Conservation (phyloP, 371 early-diverging fungal species). For the Encephalitozoon cuniculi region DNA sequence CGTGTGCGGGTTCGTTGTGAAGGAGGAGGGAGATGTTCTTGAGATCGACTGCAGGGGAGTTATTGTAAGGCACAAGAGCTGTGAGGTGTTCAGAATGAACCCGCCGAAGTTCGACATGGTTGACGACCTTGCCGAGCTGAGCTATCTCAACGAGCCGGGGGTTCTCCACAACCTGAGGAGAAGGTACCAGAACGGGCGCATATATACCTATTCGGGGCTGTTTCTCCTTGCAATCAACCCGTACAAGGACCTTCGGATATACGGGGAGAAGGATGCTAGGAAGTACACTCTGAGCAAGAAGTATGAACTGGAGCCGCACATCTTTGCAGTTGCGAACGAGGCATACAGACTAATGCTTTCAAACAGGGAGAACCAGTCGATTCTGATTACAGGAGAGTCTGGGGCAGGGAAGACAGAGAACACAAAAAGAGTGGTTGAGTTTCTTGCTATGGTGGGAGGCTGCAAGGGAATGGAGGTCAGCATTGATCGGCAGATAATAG, state of each 20-base stretch:
- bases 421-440: conserved; percentile 97
- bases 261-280: conserved; percentile 63
- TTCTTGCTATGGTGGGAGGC: conserved; percentile 77
- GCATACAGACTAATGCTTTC: conserved; percentile 87
- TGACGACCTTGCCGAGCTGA: conserved; percentile 93
- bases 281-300: conserved; percentile 66
- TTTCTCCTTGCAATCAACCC: conserved; percentile 98
- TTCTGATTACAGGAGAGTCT: conserved; percentile 97
- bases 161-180: conserved; percentile 84
- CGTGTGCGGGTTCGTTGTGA: conserved; percentile 70
- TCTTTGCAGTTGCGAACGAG: conserved; percentile 82
- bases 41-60: conserved; percentile 67
- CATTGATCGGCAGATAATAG: conserved; percentile 81
- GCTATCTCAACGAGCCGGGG: conserved; percentile 90
- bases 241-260: conserved; percentile 81
- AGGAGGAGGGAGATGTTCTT: conserved; percentile 67
- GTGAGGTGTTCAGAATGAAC: conserved; percentile 84
- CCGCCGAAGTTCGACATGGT: conserved; percentile 94
- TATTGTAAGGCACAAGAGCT: conserved; percentile 65
- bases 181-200: conserved; percentile 76
- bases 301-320: conserved; percentile 82
- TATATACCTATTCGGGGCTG: conserved; percentile 97
- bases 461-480: conserved; percentile 42
- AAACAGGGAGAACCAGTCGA: conserved; percentile 84
- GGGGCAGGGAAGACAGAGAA: conserved; percentile 99